Conservation (phyloP, 148 eudicot species). For the Cornus suecica region DNA sequence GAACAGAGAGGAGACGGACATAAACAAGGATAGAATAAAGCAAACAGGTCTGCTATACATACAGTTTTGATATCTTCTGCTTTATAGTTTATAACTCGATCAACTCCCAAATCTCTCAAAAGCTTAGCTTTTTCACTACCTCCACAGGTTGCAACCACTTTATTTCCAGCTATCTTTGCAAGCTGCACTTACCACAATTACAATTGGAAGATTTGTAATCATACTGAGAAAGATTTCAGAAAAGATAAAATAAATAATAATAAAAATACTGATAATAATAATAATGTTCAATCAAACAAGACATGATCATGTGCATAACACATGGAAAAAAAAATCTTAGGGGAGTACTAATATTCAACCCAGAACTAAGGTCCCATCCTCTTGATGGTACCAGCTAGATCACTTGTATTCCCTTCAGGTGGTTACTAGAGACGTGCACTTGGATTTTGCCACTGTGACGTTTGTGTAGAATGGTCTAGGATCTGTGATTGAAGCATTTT, state of each 20-base stretch:
- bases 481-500: too few species aligned
- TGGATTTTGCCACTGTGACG: background rate
- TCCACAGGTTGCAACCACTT: slow-evolving; percentile 93
- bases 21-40: background rate
- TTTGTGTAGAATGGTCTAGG: background rate
- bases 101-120: slow-evolving; percentile 77
- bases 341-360: background rate
- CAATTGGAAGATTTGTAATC: slow-evolving; percentile 5
- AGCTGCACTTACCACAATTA: slow-evolving; percentile 46
- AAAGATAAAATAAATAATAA: background rate
- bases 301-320: background rate
- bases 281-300: background rate
- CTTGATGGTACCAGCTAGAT: background rate
- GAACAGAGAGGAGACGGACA: background rate
- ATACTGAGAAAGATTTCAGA: background rate
- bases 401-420: background rate
- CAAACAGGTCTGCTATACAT: slow-evolving; percentile 4
- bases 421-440: background rate
- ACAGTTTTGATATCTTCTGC: slow-evolving; percentile 79
- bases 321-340: background rate
- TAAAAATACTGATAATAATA: background rate
- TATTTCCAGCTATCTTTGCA: slow-evolving; percentile 94
- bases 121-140: slow-evolving; percentile 77
- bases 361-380: background rate
- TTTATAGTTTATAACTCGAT: slow-evolving; percentile 88